phyloP scores from a whole-genome alignment of 495 filamentous ascomycete species.

The Neurospora terricola region DNA sequence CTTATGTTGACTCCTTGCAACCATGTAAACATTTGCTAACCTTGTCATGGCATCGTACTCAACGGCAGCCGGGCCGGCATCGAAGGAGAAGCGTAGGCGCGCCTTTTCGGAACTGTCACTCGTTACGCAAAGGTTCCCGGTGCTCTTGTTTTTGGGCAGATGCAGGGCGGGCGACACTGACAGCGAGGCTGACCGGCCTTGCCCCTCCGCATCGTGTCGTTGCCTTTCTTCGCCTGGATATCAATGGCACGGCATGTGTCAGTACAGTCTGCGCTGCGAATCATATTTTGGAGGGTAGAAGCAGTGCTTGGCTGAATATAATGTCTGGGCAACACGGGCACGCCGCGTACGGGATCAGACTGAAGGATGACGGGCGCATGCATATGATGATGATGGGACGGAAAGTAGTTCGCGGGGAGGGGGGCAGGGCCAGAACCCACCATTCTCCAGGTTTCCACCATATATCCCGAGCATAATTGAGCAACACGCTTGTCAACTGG shows the following conservation, averaged over 20 bases:
- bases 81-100: conserved; percentile 47
- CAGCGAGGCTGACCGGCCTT: conserved; percentile 20
- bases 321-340: neutral
- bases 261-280: conserved; percentile 10
- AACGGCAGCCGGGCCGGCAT: conserved; percentile 35
- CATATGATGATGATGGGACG: neutral
- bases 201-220: conserved; percentile 28
- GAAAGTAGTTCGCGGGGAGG: neutral
- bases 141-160: conserved; percentile 56
- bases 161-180: conserved; percentile 23
- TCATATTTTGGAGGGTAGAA: neutral
- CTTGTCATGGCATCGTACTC: conserved; percentile 46
- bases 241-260: conserved; percentile 9
- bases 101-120: conserved; percentile 29
- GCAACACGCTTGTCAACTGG: conserved; percentile 4
- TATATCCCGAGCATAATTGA: conserved; percentile 41
- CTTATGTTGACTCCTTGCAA: neutral
- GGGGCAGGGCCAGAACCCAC: conserved; percentile 23
- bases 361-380: neutral
- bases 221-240: conserved; percentile 30
- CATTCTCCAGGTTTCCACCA: conserved; percentile 36
- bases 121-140: conserved; percentile 46
- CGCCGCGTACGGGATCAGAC: neutral
- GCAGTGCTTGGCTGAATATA: neutral
- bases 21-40: conserved; percentile 19